Evolutionary conservation across 129 eudicot genomes (phyloP), one percentile per base, ranked within the genome.

Genomic region (Calendula officinalis): DNA sequence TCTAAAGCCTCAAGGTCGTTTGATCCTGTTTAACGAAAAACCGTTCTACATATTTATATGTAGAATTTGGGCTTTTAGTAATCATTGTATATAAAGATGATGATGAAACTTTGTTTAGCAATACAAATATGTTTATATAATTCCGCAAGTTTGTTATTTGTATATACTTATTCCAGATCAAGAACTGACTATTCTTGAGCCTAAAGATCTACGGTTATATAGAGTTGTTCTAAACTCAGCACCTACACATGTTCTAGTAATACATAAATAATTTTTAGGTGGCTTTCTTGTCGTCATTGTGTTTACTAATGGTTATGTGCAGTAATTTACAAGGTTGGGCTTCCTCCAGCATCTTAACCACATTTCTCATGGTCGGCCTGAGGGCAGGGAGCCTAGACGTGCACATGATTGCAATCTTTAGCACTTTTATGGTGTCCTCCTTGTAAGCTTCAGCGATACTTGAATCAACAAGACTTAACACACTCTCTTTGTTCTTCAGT

Each of bases 281-380:
- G 27, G 61, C 79, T 54, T 56, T 73, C 69, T 71, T 84, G 15
- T 36, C 39, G 6, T 67, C 56, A 6, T 73, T 80, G 33, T 81
- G 82, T 77, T 87, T 85, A 4, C 58, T 62, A 5, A 81, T 67
- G 36, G 83, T 57, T 35, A 92, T 79, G 39, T 82, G 55, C 22
- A 87, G 47, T 6, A 94, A 39, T 47, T 67, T 80, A 62, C 85
- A 80, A 1, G 99, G 97, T 42, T 85, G 71, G 0, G 95, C 99
- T 5, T 88, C 95, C 67, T 88, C 88, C 2, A 94, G 74, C 99
- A 88, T 85, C 55, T 94, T 86, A 68, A 94, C 97, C 7, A 88
- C 97, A 0, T 56, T 58, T 55, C 99, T 83, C 99, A 94, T 94
- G 6, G 95, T 79, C 0, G 99, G 99, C 87, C 99, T 83, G 1